Evolutionary conservation across 345 rosid genomes (phyloP).

Genomic region (Euclidium syriacum): DNA sequence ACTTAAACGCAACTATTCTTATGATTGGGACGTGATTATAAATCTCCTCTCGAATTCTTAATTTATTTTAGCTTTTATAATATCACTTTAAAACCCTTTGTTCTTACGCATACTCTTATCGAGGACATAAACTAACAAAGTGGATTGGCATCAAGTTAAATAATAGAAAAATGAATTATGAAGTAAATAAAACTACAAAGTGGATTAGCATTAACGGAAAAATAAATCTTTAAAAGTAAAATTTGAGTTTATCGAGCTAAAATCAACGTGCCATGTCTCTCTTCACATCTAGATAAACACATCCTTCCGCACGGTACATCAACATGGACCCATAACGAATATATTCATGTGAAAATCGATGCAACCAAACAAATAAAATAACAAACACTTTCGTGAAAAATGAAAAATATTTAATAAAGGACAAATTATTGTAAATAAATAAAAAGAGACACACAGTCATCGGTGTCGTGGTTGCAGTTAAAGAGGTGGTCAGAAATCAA

Average conservation of each 20-base stretch:
- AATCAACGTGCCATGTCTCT: slow-evolving; percentile 8
- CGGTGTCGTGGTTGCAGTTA: slow-evolving; percentile 29
- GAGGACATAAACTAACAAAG: too few species aligned
- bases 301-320: slow-evolving; percentile 1
- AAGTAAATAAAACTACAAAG: too few species aligned
- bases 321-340: slow-evolving; percentile 25
- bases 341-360: slow-evolving; percentile 30
- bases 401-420: background rate
- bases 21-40: too few species aligned
- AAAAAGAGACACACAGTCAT: slow-evolving; percentile 9
- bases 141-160: too few species aligned
- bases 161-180: too few species aligned
- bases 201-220: too few species aligned
- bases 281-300: background rate
- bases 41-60: too few species aligned
- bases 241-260: background rate
- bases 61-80: too few species aligned
- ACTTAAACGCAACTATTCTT: too few species aligned
- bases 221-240: too few species aligned
- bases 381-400: background rate
- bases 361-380: background rate
- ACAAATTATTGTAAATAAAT: background rate
- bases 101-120: too few species aligned
- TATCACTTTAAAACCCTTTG: too few species aligned
- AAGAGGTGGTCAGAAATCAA: slow-evolving; percentile 32